These are phyloP conservation scores for Bathelium albidoporum DNA, from an alignment of 495 filamentous ascomycete genomes.

Conservation along the genomic window DNA sequence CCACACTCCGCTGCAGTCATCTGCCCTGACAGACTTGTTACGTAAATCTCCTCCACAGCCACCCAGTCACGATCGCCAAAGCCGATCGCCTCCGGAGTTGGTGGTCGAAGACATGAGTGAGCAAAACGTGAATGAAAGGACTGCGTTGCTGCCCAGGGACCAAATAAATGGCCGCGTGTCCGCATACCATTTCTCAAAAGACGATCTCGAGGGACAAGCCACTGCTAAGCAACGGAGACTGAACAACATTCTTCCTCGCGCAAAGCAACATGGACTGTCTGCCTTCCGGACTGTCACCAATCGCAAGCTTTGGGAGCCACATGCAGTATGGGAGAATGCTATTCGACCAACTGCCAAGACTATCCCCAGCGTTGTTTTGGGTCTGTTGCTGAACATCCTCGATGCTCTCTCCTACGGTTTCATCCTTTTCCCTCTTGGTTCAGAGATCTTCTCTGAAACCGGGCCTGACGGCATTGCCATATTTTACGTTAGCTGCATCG, in stretches of 20 bases:
- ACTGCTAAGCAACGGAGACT: constrained; percentile 8
- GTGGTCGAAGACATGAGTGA: constrained; percentile 16
- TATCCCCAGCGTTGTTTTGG: constrained; percentile 78
- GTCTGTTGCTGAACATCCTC: constrained; percentile 80
- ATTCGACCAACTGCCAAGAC: constrained; percentile 57
- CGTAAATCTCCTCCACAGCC: constrained; percentile 13
- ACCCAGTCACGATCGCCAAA: not conserved
- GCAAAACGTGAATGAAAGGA: constrained; percentile 29
- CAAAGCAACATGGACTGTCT: not conserved
- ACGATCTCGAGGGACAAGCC: constrained; percentile 21
- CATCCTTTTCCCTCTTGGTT: constrained; percentile 88
- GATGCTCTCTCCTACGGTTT: constrained; percentile 95
- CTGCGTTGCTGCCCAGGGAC: not conserved
- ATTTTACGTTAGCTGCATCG: constrained; percentile 95
- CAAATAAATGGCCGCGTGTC: not conserved
- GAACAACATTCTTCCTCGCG: not conserved
- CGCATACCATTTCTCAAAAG: not conserved
- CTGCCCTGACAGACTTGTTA: constrained; percentile 17
- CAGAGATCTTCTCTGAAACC: constrained; percentile 68
- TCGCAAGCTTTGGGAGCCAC: constrained; percentile 64
- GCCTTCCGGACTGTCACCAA: constrained; percentile 31
- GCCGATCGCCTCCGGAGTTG: constrained; percentile 13
- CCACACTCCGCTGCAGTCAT: constrained; percentile 26
- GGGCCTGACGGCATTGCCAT: constrained; percentile 93
- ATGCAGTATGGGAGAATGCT: constrained; percentile 50